These are phyloP conservation scores for Effrenium voratum DNA, from an alignment of 73 alveolate genomes.

Conservation along the genomic window DNA sequence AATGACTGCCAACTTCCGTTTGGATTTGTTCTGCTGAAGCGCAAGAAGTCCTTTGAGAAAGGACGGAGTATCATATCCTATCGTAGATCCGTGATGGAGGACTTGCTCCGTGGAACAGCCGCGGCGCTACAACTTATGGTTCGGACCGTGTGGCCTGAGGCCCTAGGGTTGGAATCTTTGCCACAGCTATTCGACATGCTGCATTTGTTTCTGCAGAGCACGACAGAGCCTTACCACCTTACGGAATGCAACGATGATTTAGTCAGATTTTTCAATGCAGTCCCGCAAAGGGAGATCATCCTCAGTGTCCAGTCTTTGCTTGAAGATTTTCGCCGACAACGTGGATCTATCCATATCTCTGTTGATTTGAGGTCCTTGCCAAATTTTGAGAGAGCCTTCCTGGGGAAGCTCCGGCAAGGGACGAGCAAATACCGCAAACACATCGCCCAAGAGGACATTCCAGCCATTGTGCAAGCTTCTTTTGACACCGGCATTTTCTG, in stretches of 20 bases:
- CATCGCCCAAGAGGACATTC: not conserved
- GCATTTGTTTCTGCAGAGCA: not conserved
- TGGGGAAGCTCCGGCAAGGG: too few relatives aligned
- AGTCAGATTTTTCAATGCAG: not conserved
- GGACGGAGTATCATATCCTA: constrained; percentile 1
- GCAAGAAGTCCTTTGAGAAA: not conserved
- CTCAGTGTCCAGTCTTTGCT: not conserved
- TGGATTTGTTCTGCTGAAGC: not conserved
- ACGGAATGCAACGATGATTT: not conserved
- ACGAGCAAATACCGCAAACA: not conserved
- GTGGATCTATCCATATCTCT: too few relatives aligned
- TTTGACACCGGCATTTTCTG: not conserved
- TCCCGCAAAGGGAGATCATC: not conserved
- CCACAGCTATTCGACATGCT: not conserved
- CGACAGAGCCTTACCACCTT: not conserved
- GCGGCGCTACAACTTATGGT: not conserved
- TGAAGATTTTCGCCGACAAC: too few relatives aligned
- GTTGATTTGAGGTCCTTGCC: too few relatives aligned
- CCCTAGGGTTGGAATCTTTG: not conserved
- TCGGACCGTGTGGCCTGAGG: not conserved
- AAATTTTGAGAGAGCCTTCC: too few relatives aligned
- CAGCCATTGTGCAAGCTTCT: not conserved
- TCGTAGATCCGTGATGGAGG: not conserved
- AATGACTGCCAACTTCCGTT: not conserved
- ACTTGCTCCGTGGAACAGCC: not conserved